These are phyloP conservation scores for Panellus pusillus DNA, from an alignment of 768 basidiomycete species.

Conservation along the genomic window DNA sequence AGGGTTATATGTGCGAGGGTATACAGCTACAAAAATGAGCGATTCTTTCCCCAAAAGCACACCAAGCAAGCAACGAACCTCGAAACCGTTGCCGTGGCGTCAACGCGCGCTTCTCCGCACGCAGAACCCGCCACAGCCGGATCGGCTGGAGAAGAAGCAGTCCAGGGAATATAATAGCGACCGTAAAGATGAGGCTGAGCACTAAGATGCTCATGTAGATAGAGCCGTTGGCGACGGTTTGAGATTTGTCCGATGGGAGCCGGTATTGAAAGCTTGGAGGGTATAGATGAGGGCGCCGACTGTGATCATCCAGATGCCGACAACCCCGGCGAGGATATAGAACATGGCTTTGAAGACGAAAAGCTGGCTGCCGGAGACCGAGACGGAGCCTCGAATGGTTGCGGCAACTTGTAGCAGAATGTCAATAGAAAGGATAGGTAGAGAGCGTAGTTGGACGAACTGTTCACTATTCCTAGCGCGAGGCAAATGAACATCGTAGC, in stretches of 20 bases:
- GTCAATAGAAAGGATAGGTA: background rate
- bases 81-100: slow-evolving; percentile 81
- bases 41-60: background rate
- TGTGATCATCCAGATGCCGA: slow-evolving; percentile 59
- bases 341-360: slow-evolving; percentile 65
- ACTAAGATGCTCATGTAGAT: slow-evolving; percentile 69
- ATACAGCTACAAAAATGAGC: slow-evolving; percentile 47
- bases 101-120: slow-evolving; percentile 56
- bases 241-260: slow-evolving; percentile 30
- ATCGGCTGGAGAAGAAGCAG: slow-evolving; percentile 72
- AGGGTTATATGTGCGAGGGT: slow-evolving; percentile 70
- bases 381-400: slow-evolving; percentile 56
- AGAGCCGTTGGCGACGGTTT: slow-evolving; percentile 63
- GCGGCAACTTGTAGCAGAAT: slow-evolving; percentile 42
- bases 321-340: slow-evolving; percentile 53
- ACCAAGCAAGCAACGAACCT: slow-evolving; percentile 44
- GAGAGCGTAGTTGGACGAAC: slow-evolving; percentile 39
- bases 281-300: slow-evolving; percentile 74
- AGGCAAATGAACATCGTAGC: slow-evolving; percentile 58
- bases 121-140: slow-evolving; percentile 56
- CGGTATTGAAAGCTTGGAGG: slow-evolving; percentile 51
- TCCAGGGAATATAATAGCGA: slow-evolving; percentile 70
- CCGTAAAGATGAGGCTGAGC: slow-evolving; percentile 56
- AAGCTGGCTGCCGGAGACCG: slow-evolving; percentile 61
- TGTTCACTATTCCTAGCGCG: slow-evolving; percentile 51